phyloP scores from a whole-genome alignment of 495 filamentous ascomycete species.

The Hypoxylon intermedium region DNA sequence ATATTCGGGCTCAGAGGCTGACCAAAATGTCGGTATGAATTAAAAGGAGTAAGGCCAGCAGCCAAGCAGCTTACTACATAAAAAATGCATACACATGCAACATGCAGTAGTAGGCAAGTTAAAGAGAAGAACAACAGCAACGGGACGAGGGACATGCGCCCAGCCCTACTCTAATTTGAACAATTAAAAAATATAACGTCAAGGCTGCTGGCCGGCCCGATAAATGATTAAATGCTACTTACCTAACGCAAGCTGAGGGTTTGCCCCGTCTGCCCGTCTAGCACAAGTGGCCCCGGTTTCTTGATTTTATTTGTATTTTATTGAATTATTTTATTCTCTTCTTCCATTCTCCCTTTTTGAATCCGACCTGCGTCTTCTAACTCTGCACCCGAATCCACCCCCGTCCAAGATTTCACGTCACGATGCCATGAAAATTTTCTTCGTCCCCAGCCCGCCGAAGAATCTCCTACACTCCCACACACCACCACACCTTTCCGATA shows the following conservation, averaged over 20 bases:
- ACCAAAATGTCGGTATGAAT: slow-evolving; percentile 36
- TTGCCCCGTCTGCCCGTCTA: too few relatives aligned
- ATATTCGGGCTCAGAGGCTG: slow-evolving; percentile 27
- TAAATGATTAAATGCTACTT: slow-evolving; percentile 24
- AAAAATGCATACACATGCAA: neutral
- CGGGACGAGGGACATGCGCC: slow-evolving; percentile 10
- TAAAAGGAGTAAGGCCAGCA: too few relatives aligned
- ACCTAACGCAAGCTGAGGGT: too few relatives aligned
- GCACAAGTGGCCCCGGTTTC: slow-evolving; percentile 17
- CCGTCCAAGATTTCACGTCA: slow-evolving; percentile 34
- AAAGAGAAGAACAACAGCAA: too few relatives aligned
- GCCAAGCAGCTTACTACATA: slow-evolving; percentile 30
- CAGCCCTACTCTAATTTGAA: slow-evolving; percentile 35
- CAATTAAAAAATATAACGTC: slow-evolving; percentile 24
- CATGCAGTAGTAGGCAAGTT: neutral
- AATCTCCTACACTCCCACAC: slow-evolving; percentile 13
- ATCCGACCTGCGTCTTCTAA: slow-evolving; percentile 17
- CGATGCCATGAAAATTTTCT: slow-evolving; percentile 40
- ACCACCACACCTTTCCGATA: slow-evolving; percentile 16
- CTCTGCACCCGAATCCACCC: slow-evolving; percentile 38
- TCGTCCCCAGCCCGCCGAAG: slow-evolving; percentile 27
- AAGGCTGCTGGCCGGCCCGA: slow-evolving; percentile 30
- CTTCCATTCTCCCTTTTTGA: slow-evolving; percentile 10
- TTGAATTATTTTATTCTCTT: slow-evolving; percentile 7
- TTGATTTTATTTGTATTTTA: neutral